phyloP scores from a whole-genome alignment of 345 rosid genomes.

The Acer yangbiense region DNA sequence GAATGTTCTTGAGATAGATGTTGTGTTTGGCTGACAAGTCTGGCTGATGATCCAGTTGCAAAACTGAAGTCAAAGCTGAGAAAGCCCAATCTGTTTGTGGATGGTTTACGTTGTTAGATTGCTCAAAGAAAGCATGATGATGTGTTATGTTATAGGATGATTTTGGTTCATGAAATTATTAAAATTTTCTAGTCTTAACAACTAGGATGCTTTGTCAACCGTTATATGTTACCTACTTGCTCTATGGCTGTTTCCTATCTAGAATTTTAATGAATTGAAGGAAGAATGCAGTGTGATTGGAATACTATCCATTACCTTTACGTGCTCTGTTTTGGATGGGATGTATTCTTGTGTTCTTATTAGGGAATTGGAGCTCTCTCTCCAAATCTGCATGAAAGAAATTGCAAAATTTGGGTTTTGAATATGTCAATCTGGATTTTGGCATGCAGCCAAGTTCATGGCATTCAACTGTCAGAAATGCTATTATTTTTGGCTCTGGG shows the following conservation, averaged over 20 bases:
- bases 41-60: slow-evolving; percentile 8
- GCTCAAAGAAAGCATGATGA: neutral
- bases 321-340: neutral
- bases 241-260: neutral
- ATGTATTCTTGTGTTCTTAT: neutral
- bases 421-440: neutral
- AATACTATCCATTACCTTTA: neutral
- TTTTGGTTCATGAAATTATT: slow-evolving; percentile 2
- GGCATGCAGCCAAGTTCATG: neutral
- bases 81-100: neutral
- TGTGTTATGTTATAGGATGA: neutral
- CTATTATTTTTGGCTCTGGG: neutral
- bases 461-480: neutral
- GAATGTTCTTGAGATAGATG: neutral
- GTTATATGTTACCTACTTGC: neutral
- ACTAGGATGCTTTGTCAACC: neutral
- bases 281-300: slow-evolving; percentile 1
- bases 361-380: neutral
- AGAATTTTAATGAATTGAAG: neutral
- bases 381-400: neutral
- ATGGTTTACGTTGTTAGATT: slow-evolving; percentile 6
- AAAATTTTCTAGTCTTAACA: neutral
- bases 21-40: neutral
- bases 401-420: neutral
- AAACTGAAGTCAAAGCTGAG: neutral